These are phyloP conservation scores for Alisma plantagoaquatica DNA, from an alignment of 106 monocot genomes.

Conservation along the genomic window DNA sequence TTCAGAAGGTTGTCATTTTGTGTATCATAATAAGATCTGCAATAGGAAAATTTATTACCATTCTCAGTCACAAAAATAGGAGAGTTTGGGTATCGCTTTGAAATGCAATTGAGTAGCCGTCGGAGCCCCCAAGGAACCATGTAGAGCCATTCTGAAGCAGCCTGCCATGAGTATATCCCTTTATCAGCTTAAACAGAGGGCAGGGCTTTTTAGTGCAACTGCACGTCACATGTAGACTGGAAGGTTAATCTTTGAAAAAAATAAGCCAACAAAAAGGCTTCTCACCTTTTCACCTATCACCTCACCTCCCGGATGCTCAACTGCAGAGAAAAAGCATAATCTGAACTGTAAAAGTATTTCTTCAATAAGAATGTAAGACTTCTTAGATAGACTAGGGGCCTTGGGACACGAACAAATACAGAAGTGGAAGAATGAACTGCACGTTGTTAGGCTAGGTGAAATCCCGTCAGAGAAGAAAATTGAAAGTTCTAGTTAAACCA, in stretches of 20 bases:
- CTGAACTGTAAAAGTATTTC: no score
- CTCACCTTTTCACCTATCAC: slow-evolving; percentile 66
- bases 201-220: no score
- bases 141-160: slow-evolving; percentile 86
- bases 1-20: no score
- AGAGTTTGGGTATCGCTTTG: slow-evolving; percentile 39
- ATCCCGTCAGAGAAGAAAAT: no score
- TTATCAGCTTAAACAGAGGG: background rate
- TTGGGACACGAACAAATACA: no score
- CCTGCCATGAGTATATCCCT: slow-evolving; percentile 21
- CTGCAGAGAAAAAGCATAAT: slow-evolving; percentile 25
- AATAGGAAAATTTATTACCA: no score
- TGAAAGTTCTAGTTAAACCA: no score
- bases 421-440: no score
- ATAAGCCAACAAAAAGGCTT: background rate
- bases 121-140: slow-evolving; percentile 82
- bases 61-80: slow-evolving; percentile 83
- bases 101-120: slow-evolving; percentile 54
- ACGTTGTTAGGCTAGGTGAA: no score
- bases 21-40: no score
- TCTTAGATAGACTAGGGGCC: no score
- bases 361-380: no score
- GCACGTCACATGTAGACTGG: background rate
- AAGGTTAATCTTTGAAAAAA: background rate
- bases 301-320: slow-evolving; percentile 35